A percentile compares a stretch with the other conserved stretches of the same genome.
Conservation (phyloP, 2,329 filamentous ascomycete species). For the Penicillium sp. region DNA sequence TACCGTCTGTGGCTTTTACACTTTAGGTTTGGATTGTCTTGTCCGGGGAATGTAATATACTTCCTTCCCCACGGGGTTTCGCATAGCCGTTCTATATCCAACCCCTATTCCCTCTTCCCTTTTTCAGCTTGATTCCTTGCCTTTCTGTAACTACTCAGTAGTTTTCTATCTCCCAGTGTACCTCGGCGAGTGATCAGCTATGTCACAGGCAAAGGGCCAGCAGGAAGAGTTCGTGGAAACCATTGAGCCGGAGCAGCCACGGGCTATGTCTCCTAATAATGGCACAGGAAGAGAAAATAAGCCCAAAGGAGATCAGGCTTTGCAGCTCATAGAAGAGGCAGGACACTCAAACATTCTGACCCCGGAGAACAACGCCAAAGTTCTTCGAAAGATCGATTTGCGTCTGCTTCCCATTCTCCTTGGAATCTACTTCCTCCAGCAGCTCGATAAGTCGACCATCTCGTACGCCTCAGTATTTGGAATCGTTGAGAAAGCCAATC, state of each 20-base stretch:
- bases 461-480: slow-evolving; percentile 63
- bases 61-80: slow-evolving; percentile 27
- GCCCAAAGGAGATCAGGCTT: slow-evolving; percentile 46
- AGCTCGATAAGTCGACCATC: slow-evolving; percentile 61
- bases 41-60: slow-evolving; percentile 18
- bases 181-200: not conserved
- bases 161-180: not conserved
- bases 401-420: slow-evolving; percentile 55
- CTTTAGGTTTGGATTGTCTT: slow-evolving; percentile 13
- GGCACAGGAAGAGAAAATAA: not conserved
- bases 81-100: not conserved
- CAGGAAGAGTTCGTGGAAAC: slow-evolving; percentile 29
- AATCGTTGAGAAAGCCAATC: slow-evolving; percentile 56
- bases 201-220: slow-evolving; percentile 20
- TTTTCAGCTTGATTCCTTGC: not conserved
- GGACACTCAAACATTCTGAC: slow-evolving; percentile 50
- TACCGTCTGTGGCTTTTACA: not conserved
- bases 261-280: not conserved
- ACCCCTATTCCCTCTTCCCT: not conserved
- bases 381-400: slow-evolving; percentile 52
- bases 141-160: not conserved
- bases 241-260: slow-evolving; percentile 14
- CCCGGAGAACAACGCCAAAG: slow-evolving; percentile 51
- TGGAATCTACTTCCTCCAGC: slow-evolving; percentile 62
- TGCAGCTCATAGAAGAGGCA: slow-evolving; percentile 48